phyloP scores from a whole-genome alignment of 2,329 filamentous ascomycete species.

The Aspergillus sp. region DNA sequence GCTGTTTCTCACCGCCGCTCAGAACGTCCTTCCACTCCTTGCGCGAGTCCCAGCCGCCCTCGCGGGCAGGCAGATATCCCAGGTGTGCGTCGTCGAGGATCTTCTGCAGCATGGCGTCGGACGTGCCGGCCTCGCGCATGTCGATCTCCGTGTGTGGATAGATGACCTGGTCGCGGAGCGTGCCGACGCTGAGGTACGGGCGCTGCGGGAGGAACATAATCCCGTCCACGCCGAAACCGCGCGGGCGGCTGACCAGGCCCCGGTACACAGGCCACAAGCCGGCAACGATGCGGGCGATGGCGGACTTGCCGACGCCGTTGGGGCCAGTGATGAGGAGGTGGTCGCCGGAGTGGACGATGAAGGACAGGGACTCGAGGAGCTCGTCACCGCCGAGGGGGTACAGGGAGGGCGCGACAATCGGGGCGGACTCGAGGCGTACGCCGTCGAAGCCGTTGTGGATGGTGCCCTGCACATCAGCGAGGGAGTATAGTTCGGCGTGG shows the following conservation, averaged over 20 bases:
- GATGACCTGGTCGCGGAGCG: slow-evolving; percentile 93
- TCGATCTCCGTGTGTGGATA: slow-evolving; percentile 94
- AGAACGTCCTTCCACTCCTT: slow-evolving; percentile 99
- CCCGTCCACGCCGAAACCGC: slow-evolving; percentile 76
- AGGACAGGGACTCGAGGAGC: slow-evolving; percentile 80
- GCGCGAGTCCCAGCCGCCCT: slow-evolving; percentile 93
- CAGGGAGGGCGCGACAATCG: slow-evolving; percentile 82
- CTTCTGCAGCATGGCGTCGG: slow-evolving; percentile 73
- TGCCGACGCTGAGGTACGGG: slow-evolving; percentile 88
- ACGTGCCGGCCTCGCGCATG: slow-evolving; percentile 78
- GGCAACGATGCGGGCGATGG: slow-evolving; percentile 81
- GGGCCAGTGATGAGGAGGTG: slow-evolving; percentile 92
- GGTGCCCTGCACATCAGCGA: slow-evolving; percentile 90
- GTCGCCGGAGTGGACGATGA: slow-evolving; percentile 86
- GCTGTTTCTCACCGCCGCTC: slow-evolving; percentile 95
- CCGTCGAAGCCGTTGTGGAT: slow-evolving; percentile 94
- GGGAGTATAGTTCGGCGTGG: slow-evolving; percentile 77
- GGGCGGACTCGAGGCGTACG: slow-evolving; percentile 87
- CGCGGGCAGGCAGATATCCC: slow-evolving; percentile 84
- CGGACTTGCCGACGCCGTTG: slow-evolving; percentile 91
- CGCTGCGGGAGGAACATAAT: slow-evolving; percentile 98
- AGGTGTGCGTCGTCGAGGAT: slow-evolving; percentile 81
- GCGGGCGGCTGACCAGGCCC: slow-evolving; percentile 84
- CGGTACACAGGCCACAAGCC: slow-evolving; percentile 96
- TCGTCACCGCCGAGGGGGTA: slow-evolving; percentile 92